Base-by-base conservation (phyloP, 1,284 basidiomycete species). In the Fomitiporia mediterranea region DNA sequence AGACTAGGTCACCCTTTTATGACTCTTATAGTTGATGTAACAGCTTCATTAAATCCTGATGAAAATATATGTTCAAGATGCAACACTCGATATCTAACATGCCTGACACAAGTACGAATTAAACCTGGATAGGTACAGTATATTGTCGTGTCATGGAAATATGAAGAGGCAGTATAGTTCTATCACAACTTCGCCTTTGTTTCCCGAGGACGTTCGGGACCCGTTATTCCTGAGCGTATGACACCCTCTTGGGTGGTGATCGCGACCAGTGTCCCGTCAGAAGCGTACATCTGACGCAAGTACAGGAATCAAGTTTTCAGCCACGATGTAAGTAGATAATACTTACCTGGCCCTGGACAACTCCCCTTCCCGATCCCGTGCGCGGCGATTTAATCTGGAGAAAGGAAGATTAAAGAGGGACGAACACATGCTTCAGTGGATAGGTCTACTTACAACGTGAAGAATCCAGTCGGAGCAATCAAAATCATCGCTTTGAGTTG, bases 181-280 rank as follows among this genome's bases (percentile, higher is more conserved):
- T 6, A 8, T 46, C 43, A 55, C 8, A 55, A 34, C 23, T 55
- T 48, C 13, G 28, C 13, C 27, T 50, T 55, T 13, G 48, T 19
- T 25, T 17, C 9, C 15, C 9, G 34, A 11, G 23, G 21, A 9
- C 38, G 9, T 4, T 27, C 53, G 17, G 46, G 42, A 21, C 42
- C 25, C 15, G 32, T 40, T 37, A 34, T 40, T 19, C 50, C 50
- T 23, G 58, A 51, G 25, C 58, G 49, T 34, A 88, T 71, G 2
- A 89, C 89, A 2, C 93, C 92, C 73, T 95, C 93, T 68, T 96
- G 93, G 19, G 82, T 81, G 32, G 84, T 86, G 7, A 89, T 80
- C 9, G 92, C 93, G 15, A 94, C 75, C 19, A 95, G 73, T 8
- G 69, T 78, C 3, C 93, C 92, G 21, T 75, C 70, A 34, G 77